Evolutionary conservation across 306 rosid species (phyloP).

Genomic region (Coriaria nepalensis): DNA sequence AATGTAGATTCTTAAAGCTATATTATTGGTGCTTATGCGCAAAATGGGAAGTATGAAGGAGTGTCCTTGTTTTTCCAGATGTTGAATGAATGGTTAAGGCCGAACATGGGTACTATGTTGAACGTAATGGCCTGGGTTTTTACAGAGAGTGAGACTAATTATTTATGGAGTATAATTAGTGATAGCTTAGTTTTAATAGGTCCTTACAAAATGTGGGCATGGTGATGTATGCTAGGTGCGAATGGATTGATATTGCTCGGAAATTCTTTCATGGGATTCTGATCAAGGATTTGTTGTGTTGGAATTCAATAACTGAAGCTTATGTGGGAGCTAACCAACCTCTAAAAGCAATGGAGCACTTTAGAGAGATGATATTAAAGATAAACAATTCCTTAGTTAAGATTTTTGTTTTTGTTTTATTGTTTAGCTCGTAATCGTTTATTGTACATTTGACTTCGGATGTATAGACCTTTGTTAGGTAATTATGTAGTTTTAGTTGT

Average conservation of each 20-base stretch:
- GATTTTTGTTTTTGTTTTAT: no score
- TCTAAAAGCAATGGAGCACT: constrained; percentile 21
- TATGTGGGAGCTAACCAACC: constrained; percentile 22
- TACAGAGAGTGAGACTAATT: constrained; percentile 22
- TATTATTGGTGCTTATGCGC: no score
- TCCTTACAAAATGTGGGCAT: constrained; percentile 23
- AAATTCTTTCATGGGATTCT: constrained; percentile 20
- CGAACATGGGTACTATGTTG: constrained; percentile 24
- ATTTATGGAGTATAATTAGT: constrained; percentile 7
- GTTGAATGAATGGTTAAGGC: constrained; percentile 17
- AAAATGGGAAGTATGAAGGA: no score
- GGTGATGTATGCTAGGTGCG: constrained; percentile 33
- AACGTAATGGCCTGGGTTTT: constrained; percentile 32
- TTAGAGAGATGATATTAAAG: no score
- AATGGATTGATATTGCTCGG: constrained; percentile 22
- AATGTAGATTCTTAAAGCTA: no score
- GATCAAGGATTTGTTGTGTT: constrained; percentile 31
- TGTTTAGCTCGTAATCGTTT: no score
- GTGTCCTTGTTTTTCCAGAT: no score
- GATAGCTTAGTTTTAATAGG: constrained; percentile 14
- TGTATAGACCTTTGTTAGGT: no score
- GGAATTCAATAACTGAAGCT: constrained; percentile 37
- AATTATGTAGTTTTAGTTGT: no score
- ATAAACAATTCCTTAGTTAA: no score
- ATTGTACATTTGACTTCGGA: no score